Evolutionary conservation across 2,329 filamentous ascomycete genomes (phyloP), one percentile per base, ranked within the genome.

Genomic region (Remersonia thermophila): DNA sequence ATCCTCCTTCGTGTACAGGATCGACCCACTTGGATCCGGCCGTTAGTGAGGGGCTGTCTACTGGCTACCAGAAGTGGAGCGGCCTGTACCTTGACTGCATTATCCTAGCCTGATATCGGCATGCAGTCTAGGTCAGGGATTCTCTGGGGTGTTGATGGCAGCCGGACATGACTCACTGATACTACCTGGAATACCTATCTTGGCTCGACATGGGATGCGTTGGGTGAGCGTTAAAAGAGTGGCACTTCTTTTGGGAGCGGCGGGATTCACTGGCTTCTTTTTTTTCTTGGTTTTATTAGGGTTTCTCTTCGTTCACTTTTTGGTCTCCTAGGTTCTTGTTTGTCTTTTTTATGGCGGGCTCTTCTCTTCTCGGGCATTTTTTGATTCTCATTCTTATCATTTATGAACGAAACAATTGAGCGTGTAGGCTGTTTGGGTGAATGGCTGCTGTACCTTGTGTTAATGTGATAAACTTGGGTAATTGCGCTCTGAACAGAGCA

Each of bases 151-250:
- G 9, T 23, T 23, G 20, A 38, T 30, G 3, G 15, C 16, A 20
- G 30, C 18, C 23, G 32, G 25, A 29, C 26, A 37, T 27, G 34
- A 37, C 10, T 14, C 25, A 25, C 18, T 16, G 25, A 35, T 32
- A 27, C 20, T 31, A 25, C 27, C 10, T 25, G 33, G 27, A 32
- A 13, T 30, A 14, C 27, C n/a, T n/a, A n/a, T n/a, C n/a, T n/a
- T n/a, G n/a, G 20, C 28, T 41, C 35, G 35, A 23, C 37, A 20
- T 45, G 40, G 37, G 35, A 40, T 41, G 36, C 35, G 39, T 43
- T 41, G 41, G 45, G 38, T 40, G 30, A 33, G 38, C 26, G 33
- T 20, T 32, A 39, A 41, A 39, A 42, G n/a, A 15, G 35, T 39
- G 35, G 32, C n/a, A n/a, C n/a, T 43, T 38, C 32, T 35, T 39